Evolutionary conservation across 2,329 filamentous ascomycete genomes (phyloP).

Genomic region (Mycosphaerella arachidis): DNA sequence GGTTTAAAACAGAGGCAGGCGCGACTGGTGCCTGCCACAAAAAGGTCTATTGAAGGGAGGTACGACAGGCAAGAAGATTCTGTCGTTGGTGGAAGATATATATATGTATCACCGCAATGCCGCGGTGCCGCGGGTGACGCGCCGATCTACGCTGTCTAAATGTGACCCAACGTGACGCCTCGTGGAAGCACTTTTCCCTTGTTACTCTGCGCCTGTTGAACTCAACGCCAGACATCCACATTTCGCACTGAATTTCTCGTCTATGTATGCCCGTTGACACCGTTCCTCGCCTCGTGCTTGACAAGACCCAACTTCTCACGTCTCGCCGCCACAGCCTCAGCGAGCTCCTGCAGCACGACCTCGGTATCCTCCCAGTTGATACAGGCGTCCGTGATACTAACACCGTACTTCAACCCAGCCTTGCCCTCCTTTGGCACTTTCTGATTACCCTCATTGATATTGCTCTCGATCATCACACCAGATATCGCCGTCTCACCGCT

Average conservation of each 20-base stretch:
- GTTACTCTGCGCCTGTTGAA: not conserved
- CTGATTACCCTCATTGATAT: constrained; percentile 90
- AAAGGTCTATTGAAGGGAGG: no score
- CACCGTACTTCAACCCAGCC: constrained; percentile 80
- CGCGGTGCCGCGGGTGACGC: no score
- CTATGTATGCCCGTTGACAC: constrained; percentile 19
- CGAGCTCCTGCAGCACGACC: constrained; percentile 69
- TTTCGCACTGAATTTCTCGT: not conserved
- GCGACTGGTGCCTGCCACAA: no score
- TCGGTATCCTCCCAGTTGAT: constrained; percentile 92
- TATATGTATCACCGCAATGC: not conserved
- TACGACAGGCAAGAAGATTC: no score
- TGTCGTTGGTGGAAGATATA: not conserved
- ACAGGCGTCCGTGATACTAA: constrained; percentile 96
- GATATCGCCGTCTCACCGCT: constrained; percentile 82
- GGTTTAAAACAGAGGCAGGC: no score
- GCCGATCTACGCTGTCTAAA: not conserved
- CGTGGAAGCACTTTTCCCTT: not conserved
- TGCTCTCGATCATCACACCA: constrained; percentile 98
- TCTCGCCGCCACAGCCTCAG: constrained; percentile 72
- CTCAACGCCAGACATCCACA: not conserved
- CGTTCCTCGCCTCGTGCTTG: constrained; percentile 18
- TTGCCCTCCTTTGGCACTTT: constrained; percentile 88
- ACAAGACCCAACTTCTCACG: constrained; percentile 48
- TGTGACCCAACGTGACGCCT: not conserved